A percentile compares a stretch with the other conserved stretches of the same genome.
phyloP scores from a whole-genome alignment of 306 rosid genomes.

The Fragaria iinumae region DNA sequence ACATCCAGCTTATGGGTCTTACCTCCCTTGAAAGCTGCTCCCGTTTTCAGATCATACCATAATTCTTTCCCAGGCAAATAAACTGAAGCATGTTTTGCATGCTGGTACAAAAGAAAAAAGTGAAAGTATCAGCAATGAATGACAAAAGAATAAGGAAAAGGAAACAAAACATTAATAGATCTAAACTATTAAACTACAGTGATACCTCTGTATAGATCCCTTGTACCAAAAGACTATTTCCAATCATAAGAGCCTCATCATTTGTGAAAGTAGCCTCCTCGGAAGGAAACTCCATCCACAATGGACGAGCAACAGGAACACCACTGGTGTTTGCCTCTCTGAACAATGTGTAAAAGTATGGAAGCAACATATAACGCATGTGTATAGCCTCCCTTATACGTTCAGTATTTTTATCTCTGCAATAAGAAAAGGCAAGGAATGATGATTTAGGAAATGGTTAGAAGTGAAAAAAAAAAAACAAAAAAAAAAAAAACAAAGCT shows the following conservation, averaged over 20 bases:
- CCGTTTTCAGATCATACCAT: constrained; percentile 84
- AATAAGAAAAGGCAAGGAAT: constrained; percentile 28
- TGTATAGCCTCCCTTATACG: constrained; percentile 82
- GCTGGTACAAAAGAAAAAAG: constrained; percentile 37
- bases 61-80: constrained; percentile 86
- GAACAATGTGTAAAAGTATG: constrained; percentile 85
- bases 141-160: background rate
- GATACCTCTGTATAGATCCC: constrained; percentile 87
- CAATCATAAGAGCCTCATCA: constrained; percentile 97
- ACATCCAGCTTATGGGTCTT: constrained; percentile 62
- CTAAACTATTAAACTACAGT: too few relatives aligned
- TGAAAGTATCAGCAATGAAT: background rate
- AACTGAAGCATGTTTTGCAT: constrained; percentile 67
- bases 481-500: background rate
- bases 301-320: constrained; percentile 80
- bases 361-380: constrained; percentile 78
- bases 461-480: background rate
- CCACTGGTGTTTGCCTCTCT: constrained; percentile 90
- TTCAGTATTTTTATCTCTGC: constrained; percentile 77
- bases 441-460: constrained; percentile 19
- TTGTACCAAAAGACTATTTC: constrained; percentile 86
- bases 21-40: constrained; percentile 72
- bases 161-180: background rate
- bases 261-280: constrained; percentile 89
- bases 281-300: constrained; percentile 98